Conservation (phyloP, 305 asterid species). For the Fraxinus albicans region DNA sequence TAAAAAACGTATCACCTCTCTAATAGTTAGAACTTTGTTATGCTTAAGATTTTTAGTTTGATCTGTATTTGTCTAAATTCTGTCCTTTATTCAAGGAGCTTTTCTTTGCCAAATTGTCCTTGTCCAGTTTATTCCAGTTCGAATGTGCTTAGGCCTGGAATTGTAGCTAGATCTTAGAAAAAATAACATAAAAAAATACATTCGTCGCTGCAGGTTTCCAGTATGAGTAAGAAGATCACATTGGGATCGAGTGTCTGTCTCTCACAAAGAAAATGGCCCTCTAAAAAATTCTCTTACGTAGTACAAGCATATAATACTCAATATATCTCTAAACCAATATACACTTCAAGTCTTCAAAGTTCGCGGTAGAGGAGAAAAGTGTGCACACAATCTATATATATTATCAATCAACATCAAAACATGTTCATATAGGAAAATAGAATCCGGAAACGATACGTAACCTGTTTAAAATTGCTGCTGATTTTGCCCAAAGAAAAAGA, state of each 20-base stretch:
- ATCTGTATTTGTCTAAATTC: background rate
- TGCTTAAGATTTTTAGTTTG: background rate
- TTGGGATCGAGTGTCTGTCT: background rate
- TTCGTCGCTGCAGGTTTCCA: background rate
- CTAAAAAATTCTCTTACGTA: background rate
- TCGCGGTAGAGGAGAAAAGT: background rate
- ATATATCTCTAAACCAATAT: background rate
- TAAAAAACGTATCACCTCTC: background rate
- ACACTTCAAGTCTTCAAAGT: background rate
- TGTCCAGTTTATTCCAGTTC: background rate
- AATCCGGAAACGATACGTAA: background rate
- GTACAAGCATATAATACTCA: background rate
- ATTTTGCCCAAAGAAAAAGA: conserved; percentile 87
- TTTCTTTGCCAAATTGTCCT: background rate
- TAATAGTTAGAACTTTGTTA: background rate
- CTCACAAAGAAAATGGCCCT: background rate
- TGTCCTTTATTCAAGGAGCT: background rate
- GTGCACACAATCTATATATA: background rate
- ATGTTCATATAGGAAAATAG: background rate
- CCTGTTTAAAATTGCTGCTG: conserved; percentile 43
- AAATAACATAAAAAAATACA: background rate
- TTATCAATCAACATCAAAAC: background rate
- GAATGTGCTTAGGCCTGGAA: background rate
- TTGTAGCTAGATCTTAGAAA: background rate
- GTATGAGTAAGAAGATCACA: background rate